Evolutionary conservation across 2,329 filamentous ascomycete genomes (phyloP), one percentile per base, ranked within the genome.

Genomic region (Claviceps lovelessii): DNA sequence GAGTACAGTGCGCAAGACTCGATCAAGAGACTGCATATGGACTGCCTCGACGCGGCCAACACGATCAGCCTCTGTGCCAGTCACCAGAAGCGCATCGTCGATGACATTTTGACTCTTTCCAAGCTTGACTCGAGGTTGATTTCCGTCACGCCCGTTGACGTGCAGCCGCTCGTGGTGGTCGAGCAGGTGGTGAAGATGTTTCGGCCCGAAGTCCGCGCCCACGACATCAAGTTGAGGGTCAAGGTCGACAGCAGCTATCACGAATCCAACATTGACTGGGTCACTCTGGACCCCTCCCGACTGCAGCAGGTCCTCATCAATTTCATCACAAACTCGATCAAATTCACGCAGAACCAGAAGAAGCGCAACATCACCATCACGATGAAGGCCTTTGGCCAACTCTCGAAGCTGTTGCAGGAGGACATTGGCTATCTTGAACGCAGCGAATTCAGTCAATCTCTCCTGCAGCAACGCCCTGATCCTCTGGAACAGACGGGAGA

Each of bases 61-160:
- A 90, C 86, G 0, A 90, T 90, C 63, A 82, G 83, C 31, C 73
- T 90, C 13, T 91, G 87, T 66, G 84, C 85, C 52, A 86, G 83
- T 63, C 87, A 88, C 68, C 84, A 90, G 66, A 86, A 86, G 69
- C 74, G 81, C 5, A 85, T 85, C 55, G 80, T 85, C n/a, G 81
- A 85, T 61, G 81, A 85, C 58, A 79, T 85, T 42, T 68, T 85
- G n/a, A 85, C 81, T 1, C 68, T 85, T 29, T 83, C 79, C 29
- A 85, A 88, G 63, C 74, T 88, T 13, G 85, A 88, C 62, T 85
- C 83, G 3, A 82, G 82, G 50, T 74, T 88, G 48, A 70, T 88
- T 2, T 75, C 84, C 45, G 83, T 88, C 2, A 85, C 84, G 1
- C 85, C 85, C 0, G 78, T 87, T 4, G 78, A 85, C 56, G 79